A percentile compares a stretch with the other conserved stretches of the same genome.
These are phyloP conservation scores for Colletotrichum lindemuthianum DNA, from an alignment of 2,329 filamentous ascomycete genomes.

Conservation along the genomic window DNA sequence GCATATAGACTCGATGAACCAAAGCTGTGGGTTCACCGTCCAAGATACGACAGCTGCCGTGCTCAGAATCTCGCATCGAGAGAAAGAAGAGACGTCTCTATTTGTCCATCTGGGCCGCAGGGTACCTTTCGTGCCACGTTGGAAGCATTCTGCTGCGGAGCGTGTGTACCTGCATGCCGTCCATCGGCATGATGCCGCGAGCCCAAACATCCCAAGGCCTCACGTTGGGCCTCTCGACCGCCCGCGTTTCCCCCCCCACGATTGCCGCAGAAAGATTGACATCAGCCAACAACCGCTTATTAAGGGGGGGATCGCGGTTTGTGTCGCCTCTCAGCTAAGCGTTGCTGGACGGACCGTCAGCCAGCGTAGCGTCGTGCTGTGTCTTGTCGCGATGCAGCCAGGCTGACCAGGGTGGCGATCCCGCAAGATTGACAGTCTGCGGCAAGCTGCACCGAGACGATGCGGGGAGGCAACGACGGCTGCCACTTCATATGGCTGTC, in stretches of 20 bases:
- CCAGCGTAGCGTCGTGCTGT: too few relatives aligned
- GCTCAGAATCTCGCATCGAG: neutral
- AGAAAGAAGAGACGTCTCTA: neutral
- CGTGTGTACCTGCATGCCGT: slow-evolving; percentile 24
- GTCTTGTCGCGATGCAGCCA: neutral
- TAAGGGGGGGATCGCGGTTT: neutral
- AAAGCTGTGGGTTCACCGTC: neutral
- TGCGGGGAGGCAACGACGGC: neutral
- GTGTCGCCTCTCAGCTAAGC: neutral
- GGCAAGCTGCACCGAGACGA: neutral
- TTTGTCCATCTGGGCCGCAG: neutral
- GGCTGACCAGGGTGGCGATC: neutral
- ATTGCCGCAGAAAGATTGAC: neutral
- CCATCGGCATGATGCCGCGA: slow-evolving; percentile 24
- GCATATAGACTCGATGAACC: neutral
- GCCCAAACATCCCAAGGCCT: neutral
- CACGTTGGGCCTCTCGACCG: neutral
- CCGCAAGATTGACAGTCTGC: slow-evolving; percentile 18
- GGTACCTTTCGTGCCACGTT: neutral
- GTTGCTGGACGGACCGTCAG: neutral
- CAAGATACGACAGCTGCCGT: slow-evolving; percentile 5
- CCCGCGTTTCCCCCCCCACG: neutral
- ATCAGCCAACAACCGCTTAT: neutral
- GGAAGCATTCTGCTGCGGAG: neutral
- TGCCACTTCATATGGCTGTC: neutral